Evolutionary conservation across 176 grass and related monocot genomes (phyloP).

Genomic region (Oryza glumipatula): DNA sequence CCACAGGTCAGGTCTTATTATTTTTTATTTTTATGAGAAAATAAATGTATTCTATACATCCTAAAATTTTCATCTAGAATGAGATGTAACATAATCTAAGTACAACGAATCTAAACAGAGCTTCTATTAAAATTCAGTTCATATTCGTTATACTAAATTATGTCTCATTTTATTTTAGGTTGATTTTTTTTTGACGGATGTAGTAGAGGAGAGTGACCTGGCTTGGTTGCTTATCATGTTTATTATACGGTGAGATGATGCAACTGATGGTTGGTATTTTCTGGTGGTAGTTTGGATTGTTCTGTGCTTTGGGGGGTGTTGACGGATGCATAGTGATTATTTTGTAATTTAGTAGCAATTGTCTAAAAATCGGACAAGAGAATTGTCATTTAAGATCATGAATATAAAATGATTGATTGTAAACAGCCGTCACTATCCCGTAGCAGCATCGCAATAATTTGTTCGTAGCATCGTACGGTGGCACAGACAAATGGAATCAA

Average conservation of each 20-base stretch:
- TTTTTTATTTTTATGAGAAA: neutral
- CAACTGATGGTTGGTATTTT: neutral
- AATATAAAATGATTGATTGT: neutral
- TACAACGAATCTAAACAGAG: too few species aligned
- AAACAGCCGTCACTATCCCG: neutral
- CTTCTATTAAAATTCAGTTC: too few species aligned
- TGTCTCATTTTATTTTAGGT: too few species aligned
- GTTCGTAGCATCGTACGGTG: neutral
- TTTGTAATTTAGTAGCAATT: neutral
- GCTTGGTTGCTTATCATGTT: neutral
- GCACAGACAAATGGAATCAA: neutral
- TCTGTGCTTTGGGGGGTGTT: neutral
- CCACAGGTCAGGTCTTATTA: neutral
- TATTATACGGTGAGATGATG: neutral
- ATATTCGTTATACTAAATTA: too few species aligned
- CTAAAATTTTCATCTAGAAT: too few species aligned
- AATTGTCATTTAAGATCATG: neutral
- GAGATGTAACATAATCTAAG: too few species aligned
- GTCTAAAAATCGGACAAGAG: neutral
- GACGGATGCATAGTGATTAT: neutral
- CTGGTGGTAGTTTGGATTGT: neutral
- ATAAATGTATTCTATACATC: too few species aligned
- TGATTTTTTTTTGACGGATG: too few species aligned
- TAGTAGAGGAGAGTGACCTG: neutral
- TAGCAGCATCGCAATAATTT: neutral